Evolutionary conservation across 495 filamentous ascomycete genomes (phyloP), one percentile per base, ranked within the genome.

Genomic region (Podospora tetraspora): DNA sequence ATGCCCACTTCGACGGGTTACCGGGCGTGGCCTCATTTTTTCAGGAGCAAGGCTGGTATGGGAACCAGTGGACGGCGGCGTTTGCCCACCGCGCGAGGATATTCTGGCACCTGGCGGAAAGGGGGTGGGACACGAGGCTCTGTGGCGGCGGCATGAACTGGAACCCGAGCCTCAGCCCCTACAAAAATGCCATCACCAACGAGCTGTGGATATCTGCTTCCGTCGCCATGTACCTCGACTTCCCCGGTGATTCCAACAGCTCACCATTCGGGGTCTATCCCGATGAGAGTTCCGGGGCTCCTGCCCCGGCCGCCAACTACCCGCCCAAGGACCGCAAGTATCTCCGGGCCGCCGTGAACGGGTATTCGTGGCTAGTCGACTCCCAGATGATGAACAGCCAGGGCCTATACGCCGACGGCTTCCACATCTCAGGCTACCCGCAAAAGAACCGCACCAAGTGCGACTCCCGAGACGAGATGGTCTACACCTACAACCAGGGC

Each of bases 141-240:
- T 97, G 95, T 71, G 86, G 85, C 13, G 95, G 95, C 19, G 95
- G 95, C 3, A 97, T 99, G 93, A 82, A 89, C 62, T 99, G 95
- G 95, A 95, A 88, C 61, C 95, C 92, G 6, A 84, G 87, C 62
- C 79, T 96, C 57, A 77, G 80, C 23, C 93, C 94, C 0, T 97
- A 99, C 79, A 99, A 98, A 77, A 99, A 99, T 73, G 93, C 95
- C 66, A 94, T 99, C 70, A 99, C 95, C 32, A 99, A 99, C 75
- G 88, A 98, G 75, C 84, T 97, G 10, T 98, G 83, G 74, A 92
- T 97, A 64, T 81, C 93, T 0, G 92, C 92, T 1, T 93, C 89
- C 61, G 86, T 96, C 59, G 85, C 82, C 23, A 98, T 99, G 95
- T 99, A 96, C 75, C 85, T 96, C 3, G 86, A 95, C 75, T 95